Percentiles rank a stretch among this genome's conserved stretches.
Evolutionary conservation across 2,329 filamentous ascomycete species (phyloP).

Genomic region (Colletotrichum sojae): DNA sequence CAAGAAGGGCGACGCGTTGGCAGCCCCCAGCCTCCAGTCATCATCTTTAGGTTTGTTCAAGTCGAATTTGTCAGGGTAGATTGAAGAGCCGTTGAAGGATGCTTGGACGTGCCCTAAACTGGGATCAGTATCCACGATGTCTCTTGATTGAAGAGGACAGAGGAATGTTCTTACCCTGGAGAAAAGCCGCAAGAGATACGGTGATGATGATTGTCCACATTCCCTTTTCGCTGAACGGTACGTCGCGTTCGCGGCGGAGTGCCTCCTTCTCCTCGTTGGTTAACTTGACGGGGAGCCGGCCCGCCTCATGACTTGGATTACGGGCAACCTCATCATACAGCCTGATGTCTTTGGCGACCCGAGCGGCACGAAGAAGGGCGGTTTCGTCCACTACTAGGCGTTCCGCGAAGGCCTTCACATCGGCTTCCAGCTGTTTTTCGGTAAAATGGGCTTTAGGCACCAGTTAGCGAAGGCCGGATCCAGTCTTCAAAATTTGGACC

Average conservation of each 20-base stretch:
- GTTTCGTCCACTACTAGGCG: slow-evolving; percentile 50
- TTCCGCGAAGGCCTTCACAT: slow-evolving; percentile 51
- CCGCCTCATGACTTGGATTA: slow-evolving; percentile 43
- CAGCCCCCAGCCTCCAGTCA: slow-evolving; percentile 56
- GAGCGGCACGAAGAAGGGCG: slow-evolving; percentile 54
- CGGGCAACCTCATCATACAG: slow-evolving; percentile 56
- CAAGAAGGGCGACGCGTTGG: slow-evolving; percentile 57
- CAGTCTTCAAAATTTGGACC: too few relatives aligned
- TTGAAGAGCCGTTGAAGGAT: slow-evolving; percentile 58
- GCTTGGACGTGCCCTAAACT: slow-evolving; percentile 56
- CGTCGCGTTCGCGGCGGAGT: slow-evolving; percentile 54
- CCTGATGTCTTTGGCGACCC: slow-evolving; percentile 57
- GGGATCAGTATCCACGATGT: not conserved
- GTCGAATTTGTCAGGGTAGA: slow-evolving; percentile 45
- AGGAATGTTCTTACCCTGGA: slow-evolving; percentile 50
- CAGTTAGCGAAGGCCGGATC: not conserved
- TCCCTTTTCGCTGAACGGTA: slow-evolving; percentile 54
- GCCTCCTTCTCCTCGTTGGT: slow-evolving; percentile 54
- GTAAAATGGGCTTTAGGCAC: slow-evolving; percentile 49
- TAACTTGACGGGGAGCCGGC: slow-evolving; percentile 49
- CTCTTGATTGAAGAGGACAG: not conserved
- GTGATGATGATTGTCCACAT: slow-evolving; percentile 58
- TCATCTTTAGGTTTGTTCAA: too few relatives aligned
- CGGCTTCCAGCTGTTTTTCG: slow-evolving; percentile 54
- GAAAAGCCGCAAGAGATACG: slow-evolving; percentile 59